A percentile compares a stretch with the other conserved stretches of the same genome.
phyloP scores from a whole-genome alignment of 306 rosid genomes.

The Vicia villosa region DNA sequence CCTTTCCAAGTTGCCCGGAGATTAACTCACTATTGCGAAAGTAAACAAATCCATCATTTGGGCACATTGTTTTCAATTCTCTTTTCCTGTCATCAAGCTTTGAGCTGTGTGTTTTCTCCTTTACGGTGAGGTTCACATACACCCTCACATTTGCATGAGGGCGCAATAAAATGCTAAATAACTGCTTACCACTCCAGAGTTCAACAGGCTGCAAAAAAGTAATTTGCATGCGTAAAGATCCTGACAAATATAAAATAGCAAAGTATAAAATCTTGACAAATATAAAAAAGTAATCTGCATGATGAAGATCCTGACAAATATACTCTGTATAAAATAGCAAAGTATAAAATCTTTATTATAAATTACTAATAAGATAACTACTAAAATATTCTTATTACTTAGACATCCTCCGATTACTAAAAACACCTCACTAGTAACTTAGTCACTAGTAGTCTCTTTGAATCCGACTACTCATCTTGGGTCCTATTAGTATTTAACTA shows the following conservation, averaged over 20 bases:
- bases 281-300: conserved; percentile 34
- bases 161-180: conserved; percentile 83
- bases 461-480: too few relatives aligned
- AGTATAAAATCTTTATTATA: too few relatives aligned
- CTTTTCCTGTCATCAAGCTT: conserved; percentile 56
- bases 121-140: conserved; percentile 79
- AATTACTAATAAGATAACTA: too few relatives aligned
- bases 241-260: conserved; percentile 9
- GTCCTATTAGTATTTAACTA: not conserved
- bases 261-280: too few relatives aligned
- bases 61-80: conserved; percentile 79
- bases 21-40: conserved; percentile 89
- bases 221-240: conserved; percentile 10
- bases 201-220: conserved; percentile 78
- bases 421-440: too few relatives aligned
- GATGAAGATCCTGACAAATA: conserved; percentile 6
- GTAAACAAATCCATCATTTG: conserved; percentile 83
- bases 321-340: too few relatives aligned
- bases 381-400: too few relatives aligned
- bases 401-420: too few relatives aligned
- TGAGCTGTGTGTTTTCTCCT: conserved; percentile 65
- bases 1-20: conserved; percentile 98
- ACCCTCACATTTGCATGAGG: conserved; percentile 79
- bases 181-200: conserved; percentile 97
- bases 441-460: too few relatives aligned